A percentile compares a stretch with the other conserved stretches of the same genome.
Conservation (phyloP, 164 flowering plant species). For the Santalum album region DNA sequence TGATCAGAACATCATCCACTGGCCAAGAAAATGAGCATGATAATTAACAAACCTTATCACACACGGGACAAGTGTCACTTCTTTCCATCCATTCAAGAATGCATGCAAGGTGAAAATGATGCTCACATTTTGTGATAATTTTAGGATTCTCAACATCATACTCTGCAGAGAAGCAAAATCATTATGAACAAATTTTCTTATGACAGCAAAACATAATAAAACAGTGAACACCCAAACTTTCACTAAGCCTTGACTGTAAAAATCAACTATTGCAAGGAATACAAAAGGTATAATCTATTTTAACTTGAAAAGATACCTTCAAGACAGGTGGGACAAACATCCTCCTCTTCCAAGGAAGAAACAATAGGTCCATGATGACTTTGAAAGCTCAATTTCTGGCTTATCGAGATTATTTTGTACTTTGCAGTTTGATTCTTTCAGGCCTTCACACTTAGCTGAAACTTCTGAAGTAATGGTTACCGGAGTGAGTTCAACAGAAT, state of each 20-base stretch:
- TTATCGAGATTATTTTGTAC: constrained; percentile 14
- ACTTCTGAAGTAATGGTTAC: constrained; percentile 9
- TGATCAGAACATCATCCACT: not conserved
- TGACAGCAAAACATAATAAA: too few species aligned
- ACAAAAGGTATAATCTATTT: not conserved
- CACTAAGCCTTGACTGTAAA: too few species aligned
- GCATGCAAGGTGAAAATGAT: constrained; percentile 60
- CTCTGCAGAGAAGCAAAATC: constrained; percentile 19
- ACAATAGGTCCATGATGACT: constrained; percentile 15
- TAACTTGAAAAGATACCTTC: constrained; percentile 22
- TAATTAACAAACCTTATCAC: constrained; percentile 27
- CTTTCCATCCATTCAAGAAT: constrained; percentile 72
- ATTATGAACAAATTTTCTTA: too few species aligned
- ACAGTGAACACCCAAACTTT: too few species aligned
- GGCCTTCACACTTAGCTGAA: constrained; percentile 18
- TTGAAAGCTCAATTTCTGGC: constrained; percentile 20
- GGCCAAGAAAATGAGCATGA: not conserved
- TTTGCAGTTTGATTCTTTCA: constrained; percentile 19
- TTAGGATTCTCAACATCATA: constrained; percentile 36
- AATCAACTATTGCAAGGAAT: not conserved
- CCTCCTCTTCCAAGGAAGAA: constrained; percentile 27
- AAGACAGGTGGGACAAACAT: constrained; percentile 41
- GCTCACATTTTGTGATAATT: constrained; percentile 43
- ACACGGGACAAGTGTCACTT: constrained; percentile 36
- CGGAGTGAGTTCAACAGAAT: constrained; percentile 13